Evolutionary conservation across 2,329 filamentous ascomycete genomes (phyloP).

Genomic region (Metarhizium album): DNA sequence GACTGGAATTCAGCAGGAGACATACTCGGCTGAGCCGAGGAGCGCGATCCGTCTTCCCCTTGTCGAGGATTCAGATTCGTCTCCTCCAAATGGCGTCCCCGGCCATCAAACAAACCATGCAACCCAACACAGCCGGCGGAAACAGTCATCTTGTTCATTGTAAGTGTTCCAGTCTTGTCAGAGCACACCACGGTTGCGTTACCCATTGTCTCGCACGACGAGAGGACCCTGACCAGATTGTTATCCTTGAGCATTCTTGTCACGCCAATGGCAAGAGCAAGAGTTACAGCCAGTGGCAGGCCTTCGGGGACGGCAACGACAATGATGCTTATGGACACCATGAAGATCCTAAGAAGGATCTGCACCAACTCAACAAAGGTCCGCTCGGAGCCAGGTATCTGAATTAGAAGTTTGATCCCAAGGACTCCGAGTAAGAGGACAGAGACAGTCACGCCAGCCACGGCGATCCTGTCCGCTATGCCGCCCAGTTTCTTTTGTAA

Average conservation of each 20-base stretch:
- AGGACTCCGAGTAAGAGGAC: constrained; percentile 65
- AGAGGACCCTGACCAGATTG: constrained; percentile 55
- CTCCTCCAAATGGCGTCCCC: background rate
- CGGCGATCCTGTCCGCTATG: constrained; percentile 23
- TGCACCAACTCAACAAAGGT: constrained; percentile 44
- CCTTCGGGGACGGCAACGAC: constrained; percentile 60
- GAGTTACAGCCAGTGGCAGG: constrained; percentile 54
- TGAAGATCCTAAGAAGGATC: constrained; percentile 52
- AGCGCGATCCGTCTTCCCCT: background rate
- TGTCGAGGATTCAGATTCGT: no score
- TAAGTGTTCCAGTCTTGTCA: constrained; percentile 37
- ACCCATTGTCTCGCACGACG: constrained; percentile 63
- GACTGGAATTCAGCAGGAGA: background rate
- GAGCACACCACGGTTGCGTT: constrained; percentile 68
- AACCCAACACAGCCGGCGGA: constrained; percentile 6
- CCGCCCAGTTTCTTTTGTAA: constrained; percentile 41
- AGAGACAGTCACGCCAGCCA: constrained; percentile 51
- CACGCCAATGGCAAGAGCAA: constrained; percentile 57
- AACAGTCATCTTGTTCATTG: constrained; percentile 20
- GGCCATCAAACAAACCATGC: background rate
- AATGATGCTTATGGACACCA: constrained; percentile 54
- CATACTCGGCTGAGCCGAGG: background rate
- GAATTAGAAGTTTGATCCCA: constrained; percentile 64
- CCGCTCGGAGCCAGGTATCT: constrained; percentile 39
- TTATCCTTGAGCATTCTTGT: constrained; percentile 61